phyloP scores from a whole-genome alignment of 2,329 filamentous ascomycete genomes.

The Monilinia fructigena region DNA sequence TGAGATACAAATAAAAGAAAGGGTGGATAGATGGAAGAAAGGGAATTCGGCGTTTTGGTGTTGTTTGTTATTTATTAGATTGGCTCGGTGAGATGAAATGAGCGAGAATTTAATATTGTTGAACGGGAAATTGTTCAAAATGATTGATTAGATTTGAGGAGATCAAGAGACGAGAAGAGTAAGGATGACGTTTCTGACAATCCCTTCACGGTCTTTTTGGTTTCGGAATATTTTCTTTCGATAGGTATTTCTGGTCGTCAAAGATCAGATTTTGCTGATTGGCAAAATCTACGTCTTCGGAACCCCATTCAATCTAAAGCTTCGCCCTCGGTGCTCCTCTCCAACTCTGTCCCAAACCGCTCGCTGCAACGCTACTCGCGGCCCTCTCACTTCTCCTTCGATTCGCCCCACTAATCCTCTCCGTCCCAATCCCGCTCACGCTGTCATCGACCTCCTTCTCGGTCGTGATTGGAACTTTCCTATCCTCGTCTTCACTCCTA shows the following conservation, averaged over 20 bases:
- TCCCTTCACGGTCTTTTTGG: too few species aligned
- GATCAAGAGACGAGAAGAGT: background rate
- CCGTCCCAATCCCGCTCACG: background rate
- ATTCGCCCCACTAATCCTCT: background rate
- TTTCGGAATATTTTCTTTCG: too few species aligned
- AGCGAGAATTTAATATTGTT: too few species aligned
- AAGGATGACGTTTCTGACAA: background rate
- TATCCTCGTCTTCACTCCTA: background rate
- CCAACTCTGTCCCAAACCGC: background rate
- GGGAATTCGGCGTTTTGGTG: too few species aligned
- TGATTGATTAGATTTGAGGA: too few species aligned
- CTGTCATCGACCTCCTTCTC: background rate
- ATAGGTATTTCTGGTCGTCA: too few species aligned
- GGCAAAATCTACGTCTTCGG: background rate
- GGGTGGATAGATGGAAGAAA: too few species aligned
- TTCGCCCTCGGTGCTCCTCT: background rate
- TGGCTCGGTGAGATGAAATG: too few species aligned
- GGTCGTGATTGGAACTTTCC: background rate
- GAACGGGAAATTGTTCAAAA: too few species aligned
- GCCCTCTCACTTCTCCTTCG: conserved; percentile 1
- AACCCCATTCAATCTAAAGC: background rate
- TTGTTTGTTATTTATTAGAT: too few species aligned
- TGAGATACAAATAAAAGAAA: too few species aligned
- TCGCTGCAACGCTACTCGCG: background rate
- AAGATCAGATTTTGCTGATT: background rate